Evolutionary conservation across 352 stramenopile genomes (phyloP).

Genomic region (Globisporangium irregulare): DNA sequence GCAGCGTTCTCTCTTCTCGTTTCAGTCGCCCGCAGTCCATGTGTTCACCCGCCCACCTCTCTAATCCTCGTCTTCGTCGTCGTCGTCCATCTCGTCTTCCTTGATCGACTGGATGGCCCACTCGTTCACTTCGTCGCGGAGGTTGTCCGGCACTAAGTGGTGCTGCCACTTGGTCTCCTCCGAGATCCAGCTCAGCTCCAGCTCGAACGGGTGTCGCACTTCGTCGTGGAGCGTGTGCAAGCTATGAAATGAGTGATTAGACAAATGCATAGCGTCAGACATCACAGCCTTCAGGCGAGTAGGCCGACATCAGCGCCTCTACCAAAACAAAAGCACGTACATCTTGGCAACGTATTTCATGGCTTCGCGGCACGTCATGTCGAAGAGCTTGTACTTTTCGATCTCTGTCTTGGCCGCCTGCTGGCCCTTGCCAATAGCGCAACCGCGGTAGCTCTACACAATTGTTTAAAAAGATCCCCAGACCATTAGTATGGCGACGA

Average conservation of each 20-base stretch:
- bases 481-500: background rate
- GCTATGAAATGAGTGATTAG: slow-evolving; percentile 27
- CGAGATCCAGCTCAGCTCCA: slow-evolving; percentile 98
- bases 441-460: slow-evolving; percentile 94
- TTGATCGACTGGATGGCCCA: slow-evolving; percentile 86
- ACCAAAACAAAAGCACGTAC: slow-evolving; percentile 36
- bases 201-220: slow-evolving; percentile 97
- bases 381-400: slow-evolving; percentile 96
- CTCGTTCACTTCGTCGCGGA: slow-evolving; percentile 83
- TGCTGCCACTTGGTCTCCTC: slow-evolving; percentile 96
- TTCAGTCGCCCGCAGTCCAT: background rate
- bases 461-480: background rate
- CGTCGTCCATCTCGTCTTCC: slow-evolving; percentile 86
- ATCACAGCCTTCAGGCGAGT: background rate
- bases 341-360: slow-evolving; percentile 99
- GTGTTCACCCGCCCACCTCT: background rate
- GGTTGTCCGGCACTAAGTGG: slow-evolving; percentile 89
- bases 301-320: background rate
- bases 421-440: slow-evolving; percentile 96
- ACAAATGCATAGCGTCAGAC: background rate
- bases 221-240: slow-evolving; percentile 96
- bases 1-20: background rate
- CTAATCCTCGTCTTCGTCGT: slow-evolving; percentile 82
- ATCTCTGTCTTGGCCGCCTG: slow-evolving; percentile 99
- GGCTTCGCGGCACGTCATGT: slow-evolving; percentile 93